Conservation (phyloP, 352 stramenopile genomes). For the Globisporangium uncinulatum region DNA sequence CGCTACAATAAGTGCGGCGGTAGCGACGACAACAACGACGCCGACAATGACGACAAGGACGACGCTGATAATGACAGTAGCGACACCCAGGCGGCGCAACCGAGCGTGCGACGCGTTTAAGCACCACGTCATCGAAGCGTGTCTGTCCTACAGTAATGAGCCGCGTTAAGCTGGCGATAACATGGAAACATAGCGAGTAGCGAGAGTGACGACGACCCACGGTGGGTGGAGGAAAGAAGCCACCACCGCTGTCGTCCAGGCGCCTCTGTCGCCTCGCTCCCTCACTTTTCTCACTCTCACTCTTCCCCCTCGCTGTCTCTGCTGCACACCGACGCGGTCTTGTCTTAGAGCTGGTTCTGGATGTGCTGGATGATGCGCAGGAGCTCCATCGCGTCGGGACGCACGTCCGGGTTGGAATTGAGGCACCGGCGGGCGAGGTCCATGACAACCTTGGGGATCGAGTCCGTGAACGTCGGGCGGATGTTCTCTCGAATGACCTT, state of each 20-base stretch:
- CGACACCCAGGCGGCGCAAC: neutral
- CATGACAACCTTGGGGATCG: constrained; percentile 48
- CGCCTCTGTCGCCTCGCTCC: too few species aligned
- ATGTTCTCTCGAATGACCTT: constrained; percentile 70
- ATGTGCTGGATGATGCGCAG: constrained; percentile 60
- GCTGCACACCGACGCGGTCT: neutral
- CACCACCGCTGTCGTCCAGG: too few species aligned
- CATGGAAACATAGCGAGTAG: neutral
- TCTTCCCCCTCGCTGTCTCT: neutral
- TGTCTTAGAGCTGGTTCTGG: constrained; percentile 39
- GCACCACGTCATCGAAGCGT: too few species aligned
- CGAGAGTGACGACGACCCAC: neutral
- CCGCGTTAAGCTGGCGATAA: neutral
- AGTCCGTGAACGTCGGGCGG: constrained; percentile 51
- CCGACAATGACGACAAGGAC: neutral
- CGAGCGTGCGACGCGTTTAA: neutral
- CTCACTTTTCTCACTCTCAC: neutral
- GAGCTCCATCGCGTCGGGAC: constrained; percentile 62
- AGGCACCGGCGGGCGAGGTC: constrained; percentile 62
- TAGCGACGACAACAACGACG: neutral
- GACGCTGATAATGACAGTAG: too few species aligned
- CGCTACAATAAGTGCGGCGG: constrained; percentile 8
- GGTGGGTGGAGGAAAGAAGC: too few species aligned
- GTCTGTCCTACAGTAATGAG: neutral
- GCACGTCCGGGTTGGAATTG: constrained; percentile 55